phyloP scores from a whole-genome alignment of 2,329 filamentous ascomycete genomes.

The Sporothrix pseudoabietina region DNA sequence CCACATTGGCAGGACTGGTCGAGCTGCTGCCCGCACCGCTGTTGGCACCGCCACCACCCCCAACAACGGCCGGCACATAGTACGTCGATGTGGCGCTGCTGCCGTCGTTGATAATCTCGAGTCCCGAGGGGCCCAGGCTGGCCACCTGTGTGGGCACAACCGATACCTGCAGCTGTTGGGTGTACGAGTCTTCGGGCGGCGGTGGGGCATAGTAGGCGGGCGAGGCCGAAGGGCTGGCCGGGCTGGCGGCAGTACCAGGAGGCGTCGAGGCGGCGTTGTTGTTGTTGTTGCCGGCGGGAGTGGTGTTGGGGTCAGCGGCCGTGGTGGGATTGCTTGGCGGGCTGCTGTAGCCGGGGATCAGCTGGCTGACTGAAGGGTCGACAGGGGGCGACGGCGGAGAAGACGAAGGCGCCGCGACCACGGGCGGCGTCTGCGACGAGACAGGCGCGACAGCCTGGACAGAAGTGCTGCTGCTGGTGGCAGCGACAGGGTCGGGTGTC shows the following conservation, averaged over 20 bases:
- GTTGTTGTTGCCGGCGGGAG: too few species aligned
- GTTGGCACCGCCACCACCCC: too few species aligned
- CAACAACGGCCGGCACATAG: neutral
- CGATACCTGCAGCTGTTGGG: neutral
- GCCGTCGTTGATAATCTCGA: conserved; percentile 7
- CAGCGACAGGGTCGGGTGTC: too few species aligned
- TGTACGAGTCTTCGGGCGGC: neutral
- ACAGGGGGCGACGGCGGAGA: neutral
- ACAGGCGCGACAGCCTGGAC: too few species aligned
- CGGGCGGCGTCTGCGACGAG: too few species aligned
- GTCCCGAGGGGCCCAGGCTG: conserved; percentile 1
- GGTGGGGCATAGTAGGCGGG: neutral
- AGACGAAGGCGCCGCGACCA: too few species aligned
- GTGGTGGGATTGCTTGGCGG: too few species aligned
- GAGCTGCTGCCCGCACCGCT: too few species aligned
- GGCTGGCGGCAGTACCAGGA: too few species aligned
- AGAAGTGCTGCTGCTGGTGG: too few species aligned
- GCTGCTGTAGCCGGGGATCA: neutral
- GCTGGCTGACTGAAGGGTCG: neutral
- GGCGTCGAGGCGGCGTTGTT: too few species aligned
- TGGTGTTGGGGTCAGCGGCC: neutral
- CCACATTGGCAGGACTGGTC: neutral
- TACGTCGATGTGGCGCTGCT: neutral
- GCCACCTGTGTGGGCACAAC: neutral
- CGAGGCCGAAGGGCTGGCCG: neutral